Conservation (phyloP, 345 rosid species). For the Populus ilicifolia region DNA sequence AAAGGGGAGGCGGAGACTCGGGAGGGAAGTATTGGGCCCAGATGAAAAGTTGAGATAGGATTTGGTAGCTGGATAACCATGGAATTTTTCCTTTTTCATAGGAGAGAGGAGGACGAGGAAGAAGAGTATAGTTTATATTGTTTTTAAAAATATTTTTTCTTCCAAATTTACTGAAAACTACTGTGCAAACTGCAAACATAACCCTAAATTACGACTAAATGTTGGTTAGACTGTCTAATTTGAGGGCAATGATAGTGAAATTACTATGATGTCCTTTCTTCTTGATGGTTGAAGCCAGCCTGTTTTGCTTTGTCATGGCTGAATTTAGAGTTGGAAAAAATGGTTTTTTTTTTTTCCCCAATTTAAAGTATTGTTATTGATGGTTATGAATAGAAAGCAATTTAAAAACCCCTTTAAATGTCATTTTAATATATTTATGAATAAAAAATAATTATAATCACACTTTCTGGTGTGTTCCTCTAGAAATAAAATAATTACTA, state of each 20-base stretch:
- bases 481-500: no score
- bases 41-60: neutral
- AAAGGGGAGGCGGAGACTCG: neutral
- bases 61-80: neutral
- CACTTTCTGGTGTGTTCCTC: no score
- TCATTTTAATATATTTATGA: no score
- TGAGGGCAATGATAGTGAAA: neutral
- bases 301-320: neutral
- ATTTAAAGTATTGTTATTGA: neutral
- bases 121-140: no score
- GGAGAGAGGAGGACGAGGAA: neutral
- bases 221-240: neutral
- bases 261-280: neutral
- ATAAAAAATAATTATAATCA: no score
- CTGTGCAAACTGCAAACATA: no score
- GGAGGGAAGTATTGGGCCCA: neutral
- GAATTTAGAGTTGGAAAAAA: neutral
- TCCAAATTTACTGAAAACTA: no score
- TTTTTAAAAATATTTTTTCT: no score
- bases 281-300: neutral
- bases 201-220: neutral
- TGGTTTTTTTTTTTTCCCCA: no score
- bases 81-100: neutral
- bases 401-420: no score
- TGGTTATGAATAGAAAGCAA: no score